These are phyloP conservation scores for Neopestalotiopsis clavispora DNA, from an alignment of 2,329 filamentous ascomycete genomes.

Conservation along the genomic window DNA sequence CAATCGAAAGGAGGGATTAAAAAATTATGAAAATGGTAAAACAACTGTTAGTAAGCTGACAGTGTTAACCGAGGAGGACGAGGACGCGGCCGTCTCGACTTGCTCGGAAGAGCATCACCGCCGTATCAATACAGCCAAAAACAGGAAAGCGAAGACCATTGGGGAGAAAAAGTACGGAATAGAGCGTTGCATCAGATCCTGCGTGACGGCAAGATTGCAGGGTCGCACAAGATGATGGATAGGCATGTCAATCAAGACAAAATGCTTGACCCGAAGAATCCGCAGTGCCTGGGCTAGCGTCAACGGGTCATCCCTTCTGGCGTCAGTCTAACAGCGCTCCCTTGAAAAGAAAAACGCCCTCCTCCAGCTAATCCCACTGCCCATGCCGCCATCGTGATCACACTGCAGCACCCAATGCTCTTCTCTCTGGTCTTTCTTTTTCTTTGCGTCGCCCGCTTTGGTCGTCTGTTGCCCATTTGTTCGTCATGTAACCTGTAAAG, in stretches of 20 bases:
- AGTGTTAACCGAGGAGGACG: neutral
- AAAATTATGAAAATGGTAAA: too few relatives aligned
- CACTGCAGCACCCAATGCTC: neutral
- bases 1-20: neutral
- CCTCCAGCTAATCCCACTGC: slow-evolving; percentile 13
- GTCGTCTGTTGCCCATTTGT: too few relatives aligned
- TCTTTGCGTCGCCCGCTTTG: too few relatives aligned
- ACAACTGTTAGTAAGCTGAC: neutral
- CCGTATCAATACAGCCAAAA: neutral
- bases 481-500: neutral
- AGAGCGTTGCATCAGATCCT: neutral
- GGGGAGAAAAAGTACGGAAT: neutral
- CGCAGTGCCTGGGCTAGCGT: slow-evolving; percentile 10
- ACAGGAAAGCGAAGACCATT: neutral
- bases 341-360: neutral
- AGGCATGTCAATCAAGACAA: neutral
- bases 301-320: slow-evolving; percentile 14
- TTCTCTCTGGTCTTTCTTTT: too few relatives aligned
- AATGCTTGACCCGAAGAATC: neutral
- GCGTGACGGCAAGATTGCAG: neutral
- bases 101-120: neutral
- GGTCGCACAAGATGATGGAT: slow-evolving; percentile 1
- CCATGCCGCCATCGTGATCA: slow-evolving; percentile 1
- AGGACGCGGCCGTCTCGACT: neutral
- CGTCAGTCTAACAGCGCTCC: slow-evolving; percentile 6